A percentile compares a stretch with the other conserved stretches of the same genome.
phyloP scores from a whole-genome alignment of 2,329 filamentous ascomycete species.

The Diaporthe ilicicola region DNA sequence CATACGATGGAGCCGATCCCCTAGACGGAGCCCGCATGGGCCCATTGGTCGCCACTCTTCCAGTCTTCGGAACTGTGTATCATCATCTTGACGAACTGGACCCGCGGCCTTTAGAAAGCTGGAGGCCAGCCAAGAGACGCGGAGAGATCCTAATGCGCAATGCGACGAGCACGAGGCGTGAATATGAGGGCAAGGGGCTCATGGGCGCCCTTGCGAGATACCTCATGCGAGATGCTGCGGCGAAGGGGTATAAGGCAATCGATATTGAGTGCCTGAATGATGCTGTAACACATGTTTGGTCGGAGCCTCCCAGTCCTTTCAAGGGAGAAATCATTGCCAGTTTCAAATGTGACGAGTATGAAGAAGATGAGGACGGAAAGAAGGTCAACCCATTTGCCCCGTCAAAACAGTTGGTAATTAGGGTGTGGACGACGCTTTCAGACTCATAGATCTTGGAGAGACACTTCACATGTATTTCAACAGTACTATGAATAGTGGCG shows the following conservation, averaged over 20 bases:
- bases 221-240: conserved; percentile 37
- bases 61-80: conserved; percentile 18
- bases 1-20: conserved; percentile 38
- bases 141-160: conserved; percentile 40
- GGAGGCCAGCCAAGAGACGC: conserved; percentile 34
- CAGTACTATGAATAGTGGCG: background rate
- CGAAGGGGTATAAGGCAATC: conserved; percentile 38
- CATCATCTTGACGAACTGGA: conserved; percentile 38
- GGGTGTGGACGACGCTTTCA: conserved; percentile 21
- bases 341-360: conserved; percentile 15
- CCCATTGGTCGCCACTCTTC: background rate
- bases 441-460: background rate
- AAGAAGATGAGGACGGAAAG: conserved; percentile 10
- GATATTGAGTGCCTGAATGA: conserved; percentile 39
- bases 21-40: conserved; percentile 32
- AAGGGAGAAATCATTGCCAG: conserved; percentile 13
- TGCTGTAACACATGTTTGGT: conserved; percentile 40
- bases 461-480: no score
- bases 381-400: background rate
- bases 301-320: conserved; percentile 39
- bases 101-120: conserved; percentile 35
- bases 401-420: conserved; percentile 12
- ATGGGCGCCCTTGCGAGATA: conserved; percentile 38
- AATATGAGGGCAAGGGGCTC: conserved; percentile 40
- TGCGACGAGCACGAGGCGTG: conserved; percentile 39